phyloP scores from a whole-genome alignment of 164 flowering plant genomes.

The Magnolia changhungtana region DNA sequence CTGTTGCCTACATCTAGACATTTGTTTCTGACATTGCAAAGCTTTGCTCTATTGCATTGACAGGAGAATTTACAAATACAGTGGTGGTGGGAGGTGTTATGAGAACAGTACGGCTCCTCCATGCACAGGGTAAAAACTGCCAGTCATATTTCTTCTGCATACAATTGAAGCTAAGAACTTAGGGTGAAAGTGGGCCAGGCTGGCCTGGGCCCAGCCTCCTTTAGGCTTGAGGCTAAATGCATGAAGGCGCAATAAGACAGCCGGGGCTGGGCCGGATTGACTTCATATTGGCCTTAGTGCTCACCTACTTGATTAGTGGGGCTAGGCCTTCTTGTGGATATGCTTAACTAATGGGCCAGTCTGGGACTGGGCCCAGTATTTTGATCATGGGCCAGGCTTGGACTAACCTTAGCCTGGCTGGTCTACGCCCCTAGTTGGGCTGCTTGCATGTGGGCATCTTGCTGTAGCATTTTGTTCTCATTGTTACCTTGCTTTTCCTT shows the following conservation, averaged over 20 bases:
- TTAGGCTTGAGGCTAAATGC: background rate
- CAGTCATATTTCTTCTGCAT: background rate
- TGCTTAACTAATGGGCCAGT: background rate
- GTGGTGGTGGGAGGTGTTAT: conserved; percentile 64
- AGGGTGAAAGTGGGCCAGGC: background rate
- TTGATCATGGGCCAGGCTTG: background rate
- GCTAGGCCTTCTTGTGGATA: background rate
- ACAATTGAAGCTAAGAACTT: background rate
- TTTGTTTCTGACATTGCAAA: background rate
- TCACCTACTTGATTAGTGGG: background rate
- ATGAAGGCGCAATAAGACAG: background rate
- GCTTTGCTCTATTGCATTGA: conserved; percentile 7
- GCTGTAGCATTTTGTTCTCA: background rate
- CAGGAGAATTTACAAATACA: conserved; percentile 68
- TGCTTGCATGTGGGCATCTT: background rate
- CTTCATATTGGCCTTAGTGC: background rate
- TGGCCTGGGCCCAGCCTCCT: background rate
- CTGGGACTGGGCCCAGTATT: background rate
- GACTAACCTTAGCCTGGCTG: no score
- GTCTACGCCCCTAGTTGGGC: background rate
- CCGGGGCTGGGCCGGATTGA: background rate
- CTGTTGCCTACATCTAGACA: background rate
- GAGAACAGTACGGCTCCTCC: conserved; percentile 77
- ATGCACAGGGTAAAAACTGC: conserved; percentile 64
- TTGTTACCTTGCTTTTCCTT: background rate